Conservation (phyloP, 345 rosid species). For the Rubroshorea leprosula region DNA sequence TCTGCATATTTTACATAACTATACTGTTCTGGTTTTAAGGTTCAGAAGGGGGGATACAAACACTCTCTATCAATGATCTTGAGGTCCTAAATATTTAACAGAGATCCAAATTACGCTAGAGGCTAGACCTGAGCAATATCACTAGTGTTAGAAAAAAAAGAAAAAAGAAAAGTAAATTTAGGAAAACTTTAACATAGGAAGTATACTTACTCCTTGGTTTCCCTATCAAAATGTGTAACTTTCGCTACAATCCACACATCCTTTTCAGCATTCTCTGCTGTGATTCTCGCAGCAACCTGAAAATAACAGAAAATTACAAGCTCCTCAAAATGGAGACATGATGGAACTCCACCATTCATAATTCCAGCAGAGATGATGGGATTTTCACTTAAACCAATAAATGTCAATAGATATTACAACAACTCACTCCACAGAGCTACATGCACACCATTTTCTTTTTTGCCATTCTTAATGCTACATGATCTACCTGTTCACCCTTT, state of each 20-base stretch:
- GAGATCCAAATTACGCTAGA: background rate
- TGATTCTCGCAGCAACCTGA: conserved; percentile 94
- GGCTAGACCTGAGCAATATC: background rate
- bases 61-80: too few relatives aligned
- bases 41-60: too few relatives aligned
- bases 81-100: too few relatives aligned
- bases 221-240: conserved; percentile 84
- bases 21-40: too few relatives aligned
- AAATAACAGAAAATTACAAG: conserved; percentile 16
- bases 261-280: conserved; percentile 68
- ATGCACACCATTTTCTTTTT: background rate
- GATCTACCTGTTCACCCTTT: conserved; percentile 82
- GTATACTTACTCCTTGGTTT: conserved; percentile 78
- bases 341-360: conserved; percentile 6
- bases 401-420: background rate
- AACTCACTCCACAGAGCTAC: background rate
- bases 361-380: background rate
- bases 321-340: conserved; percentile 1
- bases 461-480: background rate
- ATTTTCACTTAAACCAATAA: background rate
- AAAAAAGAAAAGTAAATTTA: background rate
- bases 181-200: background rate
- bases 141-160: background rate
- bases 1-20: too few relatives aligned
- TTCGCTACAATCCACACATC: conserved; percentile 93